phyloP scores from a whole-genome alignment of 1,284 basidiomycete genomes.

The Spongiforma sp. region DNA sequence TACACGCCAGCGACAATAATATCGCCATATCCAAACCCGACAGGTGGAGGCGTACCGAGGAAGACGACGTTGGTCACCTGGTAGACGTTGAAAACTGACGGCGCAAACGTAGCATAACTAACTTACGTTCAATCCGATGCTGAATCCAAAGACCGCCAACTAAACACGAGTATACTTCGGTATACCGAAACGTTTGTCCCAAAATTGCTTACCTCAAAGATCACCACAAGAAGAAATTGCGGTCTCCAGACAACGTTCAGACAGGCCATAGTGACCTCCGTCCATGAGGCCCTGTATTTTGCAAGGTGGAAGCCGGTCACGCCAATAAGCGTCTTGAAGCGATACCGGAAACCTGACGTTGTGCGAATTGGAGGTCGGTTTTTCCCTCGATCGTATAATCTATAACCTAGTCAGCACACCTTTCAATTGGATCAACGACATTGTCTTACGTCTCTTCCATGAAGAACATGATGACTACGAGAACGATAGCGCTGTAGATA shows the following conservation, averaged over 20 bases:
- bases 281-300: conserved; percentile 64
- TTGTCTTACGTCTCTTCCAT: conserved; percentile 66
- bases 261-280: conserved; percentile 48
- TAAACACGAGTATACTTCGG: conserved; percentile 21
- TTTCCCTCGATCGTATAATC: conserved; percentile 72
- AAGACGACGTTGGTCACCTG: conserved; percentile 76
- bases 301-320: conserved; percentile 67
- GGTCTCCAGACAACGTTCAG: conserved; percentile 68
- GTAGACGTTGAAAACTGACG: not conserved
- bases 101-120: not conserved
- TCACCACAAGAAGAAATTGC: conserved; percentile 57
- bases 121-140: conserved; percentile 74
- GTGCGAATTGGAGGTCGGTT: conserved; percentile 52
- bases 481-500: conserved; percentile 61
- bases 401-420: conserved; percentile 32
- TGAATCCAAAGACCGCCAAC: conserved; percentile 69
- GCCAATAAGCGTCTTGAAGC: conserved; percentile 68
- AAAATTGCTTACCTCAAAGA: conserved; percentile 55
- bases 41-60: conserved; percentile 58
- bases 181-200: not conserved
- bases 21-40: conserved; percentile 62
- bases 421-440: not conserved
- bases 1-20: conserved; percentile 62
- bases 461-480: conserved; percentile 60
- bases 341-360: conserved; percentile 53